A percentile compares a stretch with the other conserved stretches of the same genome.
phyloP scores from a whole-genome alignment of 805 yeast genomes.

The Kodamaea neixiangensis region DNA sequence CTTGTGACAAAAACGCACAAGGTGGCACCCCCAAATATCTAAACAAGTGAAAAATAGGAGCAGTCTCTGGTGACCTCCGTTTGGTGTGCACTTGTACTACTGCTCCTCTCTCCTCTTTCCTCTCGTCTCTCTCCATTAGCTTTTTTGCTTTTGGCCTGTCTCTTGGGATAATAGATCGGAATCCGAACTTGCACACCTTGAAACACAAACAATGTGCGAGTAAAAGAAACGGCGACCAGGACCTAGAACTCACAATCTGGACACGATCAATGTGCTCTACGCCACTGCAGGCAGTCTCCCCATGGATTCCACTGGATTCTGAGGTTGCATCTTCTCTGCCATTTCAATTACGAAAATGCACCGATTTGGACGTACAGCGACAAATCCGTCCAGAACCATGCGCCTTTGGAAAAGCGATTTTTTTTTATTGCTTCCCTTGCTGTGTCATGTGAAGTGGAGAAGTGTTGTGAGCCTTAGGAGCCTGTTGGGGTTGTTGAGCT shows the following conservation, averaged over 20 bases:
- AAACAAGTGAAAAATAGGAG: neutral
- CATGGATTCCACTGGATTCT: neutral
- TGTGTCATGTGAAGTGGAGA: neutral
- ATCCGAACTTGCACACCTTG: neutral
- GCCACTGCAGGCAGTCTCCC: neutral
- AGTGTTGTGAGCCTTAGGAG: too few species aligned
- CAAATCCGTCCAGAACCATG: neutral
- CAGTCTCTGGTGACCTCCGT: neutral
- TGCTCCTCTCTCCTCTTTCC: neutral
- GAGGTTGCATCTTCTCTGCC: too few species aligned
- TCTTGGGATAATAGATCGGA: neutral
- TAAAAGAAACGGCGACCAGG: neutral
- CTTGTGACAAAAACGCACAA: neutral
- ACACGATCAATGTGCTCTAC: neutral
- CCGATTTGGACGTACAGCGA: neutral
- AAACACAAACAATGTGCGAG: neutral
- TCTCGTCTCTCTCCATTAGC: neutral
- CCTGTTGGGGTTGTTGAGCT: neutral
- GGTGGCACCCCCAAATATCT: neutral
- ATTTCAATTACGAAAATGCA: neutral
- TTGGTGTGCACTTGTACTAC: too few species aligned
- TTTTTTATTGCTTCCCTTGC: neutral
- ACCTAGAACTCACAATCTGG: constrained; percentile 3
- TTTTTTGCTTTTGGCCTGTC: neutral
- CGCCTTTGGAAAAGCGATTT: neutral